These are phyloP conservation scores for Geotrichum cucujoidarum DNA, from an alignment of 1,139 yeast species.

Conservation along the genomic window DNA sequence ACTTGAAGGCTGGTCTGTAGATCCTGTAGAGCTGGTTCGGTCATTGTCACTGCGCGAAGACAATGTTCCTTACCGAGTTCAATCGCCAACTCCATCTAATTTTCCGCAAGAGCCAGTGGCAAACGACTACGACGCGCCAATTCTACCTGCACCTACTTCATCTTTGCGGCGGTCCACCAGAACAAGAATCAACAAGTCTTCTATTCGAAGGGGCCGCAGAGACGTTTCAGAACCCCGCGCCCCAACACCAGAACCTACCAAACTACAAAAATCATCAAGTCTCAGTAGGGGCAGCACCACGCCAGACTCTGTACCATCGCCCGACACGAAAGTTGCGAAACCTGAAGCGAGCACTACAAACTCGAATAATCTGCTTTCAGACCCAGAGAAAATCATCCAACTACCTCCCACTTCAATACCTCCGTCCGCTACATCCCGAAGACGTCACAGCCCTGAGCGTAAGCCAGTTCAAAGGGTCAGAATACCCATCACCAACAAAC, in stretches of 20 bases:
- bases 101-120: slow-evolving; percentile 17
- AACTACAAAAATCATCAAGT: background rate
- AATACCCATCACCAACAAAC: slow-evolving; percentile 12
- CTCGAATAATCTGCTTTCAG: no score
- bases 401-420: slow-evolving; percentile 8
- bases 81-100: background rate
- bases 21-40: slow-evolving; percentile 33
- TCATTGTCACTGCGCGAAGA: slow-evolving; percentile 22
- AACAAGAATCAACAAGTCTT: slow-evolving; percentile 29
- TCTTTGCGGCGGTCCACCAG: slow-evolving; percentile 31
- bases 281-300: background rate
- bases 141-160: slow-evolving; percentile 30
- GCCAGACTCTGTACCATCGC: no score
- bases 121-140: slow-evolving; percentile 32
- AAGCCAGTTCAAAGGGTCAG: slow-evolving; percentile 8
- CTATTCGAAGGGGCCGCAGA: slow-evolving; percentile 24
- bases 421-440: background rate
- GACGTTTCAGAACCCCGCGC: slow-evolving; percentile 10
- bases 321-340: no score
- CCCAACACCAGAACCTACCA: background rate
- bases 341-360: no score
- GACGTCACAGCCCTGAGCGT: slow-evolving; percentile 1
- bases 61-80: slow-evolving; percentile 16
- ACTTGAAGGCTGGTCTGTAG: slow-evolving; percentile 34
- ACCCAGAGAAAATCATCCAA: slow-evolving; percentile 4